Base-by-base conservation (phyloP, 2,329 filamentous ascomycete species). In the Paecilomyces formosus region DNA sequence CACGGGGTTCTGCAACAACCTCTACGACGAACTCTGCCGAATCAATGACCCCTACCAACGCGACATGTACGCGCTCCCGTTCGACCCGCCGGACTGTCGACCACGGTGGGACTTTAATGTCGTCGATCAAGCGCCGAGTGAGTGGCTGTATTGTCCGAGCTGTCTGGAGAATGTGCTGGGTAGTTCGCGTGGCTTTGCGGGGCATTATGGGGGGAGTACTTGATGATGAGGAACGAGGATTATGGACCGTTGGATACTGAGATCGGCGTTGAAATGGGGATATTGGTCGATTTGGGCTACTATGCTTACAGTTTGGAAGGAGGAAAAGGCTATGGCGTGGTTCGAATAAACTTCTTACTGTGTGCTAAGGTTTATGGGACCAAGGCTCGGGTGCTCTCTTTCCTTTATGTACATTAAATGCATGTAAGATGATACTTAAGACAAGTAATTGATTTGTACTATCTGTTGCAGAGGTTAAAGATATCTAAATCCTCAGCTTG, bases 11-110 rank as follows among this genome's bases (percentile, higher is more conserved):
- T 74, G 72, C 60, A 53, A 21, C 3, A 13, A 56, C 3, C 55
- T 68, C 7, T 56, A 65, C 11, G 12, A 50, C n/a, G 66, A 72
- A 39, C 60, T 74, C 0, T 58, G 63, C 11, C 68, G 66, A 2
- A 73, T 73, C 57, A 70, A 72, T 21, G 66, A 72, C 33, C 64
- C 68, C 0, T 49, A 57, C 1, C 54, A 69, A 35, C 63, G 63
- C 1, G 55, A 56, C 1, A 49, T 54, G 18, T 61, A 55, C 21
- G 55, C 58, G n/a, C 57, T 65, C 7, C 58, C 60, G 6, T 65
- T 62, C 28, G 52, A 62, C 18, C 54, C 39, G 21, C 58, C 35
- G 3, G 22, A 56, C 11, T 63, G 60, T 53, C 49, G 22, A 15
- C 64, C 64, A 18, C 52, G 53, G 11, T 31, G 24, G 6, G 24